phyloP scores from a whole-genome alignment of 495 filamentous ascomycete species.

The Recurvomyces mirabilis region DNA sequence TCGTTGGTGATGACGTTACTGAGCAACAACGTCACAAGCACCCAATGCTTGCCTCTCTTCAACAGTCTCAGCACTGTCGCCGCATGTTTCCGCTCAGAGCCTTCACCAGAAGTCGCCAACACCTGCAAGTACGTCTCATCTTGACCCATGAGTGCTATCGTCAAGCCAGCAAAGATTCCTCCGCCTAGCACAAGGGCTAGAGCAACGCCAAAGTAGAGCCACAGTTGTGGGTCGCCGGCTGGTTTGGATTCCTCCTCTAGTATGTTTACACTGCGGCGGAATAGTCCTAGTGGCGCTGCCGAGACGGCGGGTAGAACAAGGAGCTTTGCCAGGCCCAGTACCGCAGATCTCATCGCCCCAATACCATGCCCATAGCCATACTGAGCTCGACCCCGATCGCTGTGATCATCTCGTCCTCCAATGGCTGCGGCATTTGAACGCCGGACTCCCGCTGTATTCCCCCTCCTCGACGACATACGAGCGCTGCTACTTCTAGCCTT shows the following conservation, averaged over 20 bases:
- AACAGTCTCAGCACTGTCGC: conserved; percentile 67
- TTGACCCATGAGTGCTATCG: conserved; percentile 84
- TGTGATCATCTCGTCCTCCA: too few species aligned
- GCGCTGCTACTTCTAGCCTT: too few species aligned
- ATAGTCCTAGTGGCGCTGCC: conserved; percentile 10
- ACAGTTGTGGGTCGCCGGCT: conserved; percentile 47
- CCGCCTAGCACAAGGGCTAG: conserved; percentile 70
- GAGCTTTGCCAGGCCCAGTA: conserved; percentile 10
- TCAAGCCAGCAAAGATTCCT: conserved; percentile 92
- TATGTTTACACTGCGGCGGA: not conserved
- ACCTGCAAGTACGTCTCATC: conserved; percentile 97
- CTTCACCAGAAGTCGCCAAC: conserved; percentile 75
- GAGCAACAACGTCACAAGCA: conserved; percentile 86
- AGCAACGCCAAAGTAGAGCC: conserved; percentile 59
- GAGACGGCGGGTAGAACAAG: conserved; percentile 8
- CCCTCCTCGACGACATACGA: too few species aligned
- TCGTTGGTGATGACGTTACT: conserved; percentile 99
- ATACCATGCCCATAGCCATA: too few species aligned
- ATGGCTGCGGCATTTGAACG: too few species aligned
- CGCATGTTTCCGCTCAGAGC: conserved; percentile 68
- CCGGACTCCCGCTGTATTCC: too few species aligned
- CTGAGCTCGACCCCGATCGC: too few species aligned
- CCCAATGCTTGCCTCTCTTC: conserved; percentile 92
- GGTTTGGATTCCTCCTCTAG: conserved; percentile 11
- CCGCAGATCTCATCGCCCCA: conserved; percentile 11